phyloP scores from a whole-genome alignment of 2,329 filamentous ascomycete genomes.

The Fusarium sp. region DNA sequence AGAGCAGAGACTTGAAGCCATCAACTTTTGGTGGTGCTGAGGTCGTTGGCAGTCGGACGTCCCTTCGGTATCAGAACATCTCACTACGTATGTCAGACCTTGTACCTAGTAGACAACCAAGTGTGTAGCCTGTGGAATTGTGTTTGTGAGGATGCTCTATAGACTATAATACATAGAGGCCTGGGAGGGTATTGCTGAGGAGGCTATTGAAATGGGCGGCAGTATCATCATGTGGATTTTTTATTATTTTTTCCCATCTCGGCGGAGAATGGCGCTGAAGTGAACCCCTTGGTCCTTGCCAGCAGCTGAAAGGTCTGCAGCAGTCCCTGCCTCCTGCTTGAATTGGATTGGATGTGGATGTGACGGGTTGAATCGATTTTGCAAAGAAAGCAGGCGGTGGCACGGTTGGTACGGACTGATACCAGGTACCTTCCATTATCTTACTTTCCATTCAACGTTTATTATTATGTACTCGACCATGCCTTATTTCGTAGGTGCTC shows the following conservation, averaged over 20 bases:
- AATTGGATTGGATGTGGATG: neutral
- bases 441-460: constrained; percentile 1
- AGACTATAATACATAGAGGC: neutral
- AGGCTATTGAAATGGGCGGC: neutral
- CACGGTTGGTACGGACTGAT: constrained; percentile 16
- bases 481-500: neutral
- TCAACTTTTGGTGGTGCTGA: neutral
- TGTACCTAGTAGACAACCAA: too few species aligned
- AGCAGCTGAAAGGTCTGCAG: neutral
- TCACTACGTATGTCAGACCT: neutral
- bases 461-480: neutral
- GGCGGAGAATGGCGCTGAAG: constrained; percentile 25
- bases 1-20: neutral
- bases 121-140: neutral
- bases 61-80: neutral
- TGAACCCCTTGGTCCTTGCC: constrained; percentile 15
- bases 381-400: neutral
- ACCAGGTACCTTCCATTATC: neutral
- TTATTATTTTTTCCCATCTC: neutral
- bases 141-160: neutral
- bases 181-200: neutral
- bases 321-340: constrained; percentile 1
- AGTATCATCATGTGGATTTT: neutral
- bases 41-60: neutral
- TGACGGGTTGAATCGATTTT: neutral